Percentiles rank a stretch among this genome's conserved stretches.
phyloP scores from a whole-genome alignment of 345 rosid species.

The Boechera divaricarpa region DNA sequence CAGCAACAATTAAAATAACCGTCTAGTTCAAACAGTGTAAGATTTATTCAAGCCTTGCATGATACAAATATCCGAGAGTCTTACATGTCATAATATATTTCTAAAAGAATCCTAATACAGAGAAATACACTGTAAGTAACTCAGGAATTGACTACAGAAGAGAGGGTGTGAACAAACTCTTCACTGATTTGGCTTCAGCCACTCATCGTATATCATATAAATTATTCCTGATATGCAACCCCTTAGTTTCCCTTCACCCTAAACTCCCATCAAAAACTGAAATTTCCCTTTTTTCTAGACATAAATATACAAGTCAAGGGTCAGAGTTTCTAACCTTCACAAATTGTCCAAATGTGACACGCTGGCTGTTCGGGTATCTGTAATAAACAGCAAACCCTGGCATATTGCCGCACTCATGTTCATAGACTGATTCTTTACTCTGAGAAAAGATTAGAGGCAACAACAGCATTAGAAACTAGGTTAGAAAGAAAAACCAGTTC shows the following conservation, averaged over 20 bases:
- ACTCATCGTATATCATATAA: neutral
- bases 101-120: neutral
- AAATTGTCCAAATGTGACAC: constrained; percentile 97
- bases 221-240: constrained; percentile 2
- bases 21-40: constrained; percentile 16
- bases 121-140: constrained; percentile 7
- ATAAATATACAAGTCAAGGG: constrained; percentile 11
- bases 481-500: constrained; percentile 5
- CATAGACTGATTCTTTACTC: constrained; percentile 97
- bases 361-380: constrained; percentile 94
- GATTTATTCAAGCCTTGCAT: neutral
- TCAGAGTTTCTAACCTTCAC: constrained; percentile 72
- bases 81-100: neutral
- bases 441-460: constrained; percentile 46
- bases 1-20: neutral
- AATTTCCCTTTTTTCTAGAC: neutral
- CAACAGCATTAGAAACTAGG: constrained; percentile 32
- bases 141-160: constrained; percentile 11
- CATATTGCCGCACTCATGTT: constrained; percentile 97
- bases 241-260: constrained; percentile 1
- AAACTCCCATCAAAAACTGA: constrained; percentile 16
- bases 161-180: neutral
- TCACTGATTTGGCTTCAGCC: constrained; percentile 17
- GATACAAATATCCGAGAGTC: neutral
- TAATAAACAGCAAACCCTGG: constrained; percentile 99